Percentiles rank a stretch among this genome's conserved stretches.
Evolutionary conservation across 2,329 filamentous ascomycete species (phyloP).

Genomic region (Fusarium sp.): DNA sequence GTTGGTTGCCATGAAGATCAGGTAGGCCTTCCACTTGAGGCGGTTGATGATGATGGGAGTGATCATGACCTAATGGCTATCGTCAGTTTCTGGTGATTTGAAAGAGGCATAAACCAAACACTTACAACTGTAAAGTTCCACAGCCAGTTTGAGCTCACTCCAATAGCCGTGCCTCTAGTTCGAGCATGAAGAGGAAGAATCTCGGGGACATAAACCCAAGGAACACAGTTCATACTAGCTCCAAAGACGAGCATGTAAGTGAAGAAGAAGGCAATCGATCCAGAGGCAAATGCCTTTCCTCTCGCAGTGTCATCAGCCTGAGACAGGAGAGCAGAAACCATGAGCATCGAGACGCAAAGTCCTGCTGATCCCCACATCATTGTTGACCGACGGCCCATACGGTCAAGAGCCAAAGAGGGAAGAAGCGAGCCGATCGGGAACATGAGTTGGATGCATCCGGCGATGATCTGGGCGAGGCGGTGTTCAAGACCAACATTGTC

Average conservation of each 20-base stretch:
- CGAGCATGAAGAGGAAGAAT: slow-evolving; percentile 35
- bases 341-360: slow-evolving; percentile 21
- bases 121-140: slow-evolving; percentile 21
- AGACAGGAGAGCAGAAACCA: slow-evolving; percentile 32
- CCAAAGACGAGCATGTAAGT: slow-evolving; percentile 38
- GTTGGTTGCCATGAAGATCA: slow-evolving; percentile 64
- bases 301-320: slow-evolving; percentile 3
- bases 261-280: slow-evolving; percentile 35
- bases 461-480: slow-evolving; percentile 49
- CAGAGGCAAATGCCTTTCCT: slow-evolving; percentile 23
- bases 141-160: slow-evolving; percentile 28
- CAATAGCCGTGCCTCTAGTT: slow-evolving; percentile 37
- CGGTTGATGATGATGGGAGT: slow-evolving; percentile 61
- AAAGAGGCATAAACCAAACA: fast-evolving
- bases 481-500: slow-evolving; percentile 22
- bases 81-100: background rate
- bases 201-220: slow-evolving; percentile 41
- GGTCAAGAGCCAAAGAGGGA: slow-evolving; percentile 51
- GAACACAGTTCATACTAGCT: slow-evolving; percentile 37
- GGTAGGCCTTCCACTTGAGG: slow-evolving; percentile 62
- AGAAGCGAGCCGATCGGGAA: slow-evolving; percentile 53
- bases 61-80: slow-evolving; percentile 55
- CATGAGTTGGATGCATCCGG: slow-evolving; percentile 52
- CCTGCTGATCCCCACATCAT: slow-evolving; percentile 55
- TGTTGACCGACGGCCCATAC: slow-evolving; percentile 52